These are phyloP conservation scores for Euryodendron excelsum DNA, from an alignment of 148 eudicot species.

Conservation along the genomic window DNA sequence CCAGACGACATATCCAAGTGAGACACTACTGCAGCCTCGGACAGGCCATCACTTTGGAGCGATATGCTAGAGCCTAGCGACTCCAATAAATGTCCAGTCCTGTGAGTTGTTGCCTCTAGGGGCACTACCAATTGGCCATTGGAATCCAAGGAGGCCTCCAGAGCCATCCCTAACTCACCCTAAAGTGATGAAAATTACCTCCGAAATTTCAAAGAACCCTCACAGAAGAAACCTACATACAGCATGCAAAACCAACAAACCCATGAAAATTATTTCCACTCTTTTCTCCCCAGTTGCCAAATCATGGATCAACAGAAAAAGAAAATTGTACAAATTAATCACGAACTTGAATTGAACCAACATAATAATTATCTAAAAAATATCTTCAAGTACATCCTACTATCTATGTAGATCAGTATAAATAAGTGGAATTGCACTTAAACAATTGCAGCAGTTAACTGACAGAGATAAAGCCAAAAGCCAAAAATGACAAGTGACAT, in stretches of 20 bases:
- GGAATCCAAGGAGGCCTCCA: slow-evolving; percentile 17
- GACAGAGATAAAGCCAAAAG: not conserved
- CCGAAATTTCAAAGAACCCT: not conserved
- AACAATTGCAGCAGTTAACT: not conserved
- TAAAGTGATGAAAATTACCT: not conserved
- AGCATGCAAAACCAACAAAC: not conserved
- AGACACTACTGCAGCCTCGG: slow-evolving; percentile 1
- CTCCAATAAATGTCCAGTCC: slow-evolving; percentile 6
- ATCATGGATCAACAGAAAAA: not conserved
- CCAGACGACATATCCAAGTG: slow-evolving; percentile 14
- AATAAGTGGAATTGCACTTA: not conserved
- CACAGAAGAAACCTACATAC: not conserved
- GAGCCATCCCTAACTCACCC: slow-evolving; percentile 17
- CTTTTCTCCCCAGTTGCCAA: not conserved
- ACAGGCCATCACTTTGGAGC: slow-evolving; percentile 13
- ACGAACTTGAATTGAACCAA: not conserved
- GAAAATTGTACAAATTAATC: not conserved
- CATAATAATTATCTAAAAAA: not conserved
- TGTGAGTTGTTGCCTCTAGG: slow-evolving; percentile 12
- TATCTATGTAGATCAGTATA: not conserved
- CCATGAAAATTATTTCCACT: not conserved
- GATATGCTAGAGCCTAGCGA: slow-evolving; percentile 13
- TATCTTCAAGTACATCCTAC: not conserved
- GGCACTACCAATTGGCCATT: not conserved
- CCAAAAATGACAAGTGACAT: not conserved